A percentile compares a stretch with the other conserved stretches of the same genome.
These are phyloP conservation scores for Misopates orontium DNA, from an alignment of 257 asterid species.

Conservation along the genomic window DNA sequence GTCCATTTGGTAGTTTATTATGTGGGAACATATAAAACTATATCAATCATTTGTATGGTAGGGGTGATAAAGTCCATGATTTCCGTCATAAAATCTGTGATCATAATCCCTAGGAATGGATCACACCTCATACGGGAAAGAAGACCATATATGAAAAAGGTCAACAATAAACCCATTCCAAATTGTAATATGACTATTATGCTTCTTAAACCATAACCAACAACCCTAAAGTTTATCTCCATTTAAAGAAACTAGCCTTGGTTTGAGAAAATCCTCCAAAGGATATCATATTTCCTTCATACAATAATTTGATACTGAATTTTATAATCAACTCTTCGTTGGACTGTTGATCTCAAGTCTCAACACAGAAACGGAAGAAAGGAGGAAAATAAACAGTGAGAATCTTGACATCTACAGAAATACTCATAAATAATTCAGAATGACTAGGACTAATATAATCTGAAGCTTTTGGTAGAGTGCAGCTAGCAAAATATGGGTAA, in stretches of 20 bases:
- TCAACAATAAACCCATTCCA: too few species aligned
- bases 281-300: too few species aligned
- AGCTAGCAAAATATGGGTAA: constrained; percentile 1
- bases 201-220: too few species aligned
- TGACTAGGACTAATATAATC: background rate
- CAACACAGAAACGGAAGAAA: too few species aligned
- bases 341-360: too few species aligned
- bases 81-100: background rate
- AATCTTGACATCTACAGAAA: constrained; percentile 2
- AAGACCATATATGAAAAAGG: background rate
- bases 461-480: constrained; percentile 7
- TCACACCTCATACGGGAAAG: background rate
- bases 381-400: constrained; percentile 5
- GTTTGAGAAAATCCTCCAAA: too few species aligned
- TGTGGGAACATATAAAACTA: background rate
- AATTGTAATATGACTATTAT: too few species aligned
- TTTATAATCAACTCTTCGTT: too few species aligned
- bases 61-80: background rate
- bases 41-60: background rate
- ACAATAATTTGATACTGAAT: too few species aligned
- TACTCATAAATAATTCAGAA: background rate
- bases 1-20: too few species aligned
- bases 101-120: background rate
- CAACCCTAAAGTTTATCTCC: too few species aligned
- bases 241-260: too few species aligned